Conservation (phyloP, 768 basidiomycete species). For the Lentinula lateritia region DNA sequence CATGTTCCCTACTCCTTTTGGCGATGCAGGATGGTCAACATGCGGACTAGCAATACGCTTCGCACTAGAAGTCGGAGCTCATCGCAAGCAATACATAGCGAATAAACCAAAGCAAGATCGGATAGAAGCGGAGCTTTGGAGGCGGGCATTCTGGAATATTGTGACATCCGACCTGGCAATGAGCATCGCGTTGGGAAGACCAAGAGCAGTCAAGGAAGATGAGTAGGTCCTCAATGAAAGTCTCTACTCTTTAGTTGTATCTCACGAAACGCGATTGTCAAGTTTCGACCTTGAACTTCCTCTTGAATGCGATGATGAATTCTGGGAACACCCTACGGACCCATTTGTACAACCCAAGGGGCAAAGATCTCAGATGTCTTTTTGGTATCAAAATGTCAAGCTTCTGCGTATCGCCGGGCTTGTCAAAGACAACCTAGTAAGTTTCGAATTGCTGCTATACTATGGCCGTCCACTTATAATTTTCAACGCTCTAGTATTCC, state of each 20-base stretch:
- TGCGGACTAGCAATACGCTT: constrained; percentile 33
- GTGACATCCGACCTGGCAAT: neutral
- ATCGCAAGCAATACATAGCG: constrained; percentile 24
- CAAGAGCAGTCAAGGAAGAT: constrained; percentile 35
- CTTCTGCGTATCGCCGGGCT: neutral
- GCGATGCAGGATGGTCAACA: constrained; percentile 26
- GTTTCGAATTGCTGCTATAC: neutral
- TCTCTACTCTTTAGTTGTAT: neutral
- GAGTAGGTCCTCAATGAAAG: constrained; percentile 20
- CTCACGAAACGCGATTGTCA: neutral
- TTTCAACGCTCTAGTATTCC: neutral
- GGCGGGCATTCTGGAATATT: constrained; percentile 10
- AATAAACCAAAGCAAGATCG: neutral
- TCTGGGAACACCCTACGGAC: constrained; percentile 2
- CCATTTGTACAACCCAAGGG: constrained; percentile 6
- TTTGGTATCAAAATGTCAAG: neutral
- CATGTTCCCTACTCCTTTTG: constrained; percentile 20
- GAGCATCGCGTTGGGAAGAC: constrained; percentile 38
- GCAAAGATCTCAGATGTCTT: neutral
- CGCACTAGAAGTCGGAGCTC: constrained; percentile 40
- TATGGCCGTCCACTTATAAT: neutral
- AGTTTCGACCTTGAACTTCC: constrained; percentile 44
- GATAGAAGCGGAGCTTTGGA: constrained; percentile 6
- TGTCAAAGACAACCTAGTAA: neutral
- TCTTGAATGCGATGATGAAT: constrained; percentile 49